Evolutionary conservation across 352 stramenopile genomes (phyloP).

Genomic region (Pythium brassicae): DNA sequence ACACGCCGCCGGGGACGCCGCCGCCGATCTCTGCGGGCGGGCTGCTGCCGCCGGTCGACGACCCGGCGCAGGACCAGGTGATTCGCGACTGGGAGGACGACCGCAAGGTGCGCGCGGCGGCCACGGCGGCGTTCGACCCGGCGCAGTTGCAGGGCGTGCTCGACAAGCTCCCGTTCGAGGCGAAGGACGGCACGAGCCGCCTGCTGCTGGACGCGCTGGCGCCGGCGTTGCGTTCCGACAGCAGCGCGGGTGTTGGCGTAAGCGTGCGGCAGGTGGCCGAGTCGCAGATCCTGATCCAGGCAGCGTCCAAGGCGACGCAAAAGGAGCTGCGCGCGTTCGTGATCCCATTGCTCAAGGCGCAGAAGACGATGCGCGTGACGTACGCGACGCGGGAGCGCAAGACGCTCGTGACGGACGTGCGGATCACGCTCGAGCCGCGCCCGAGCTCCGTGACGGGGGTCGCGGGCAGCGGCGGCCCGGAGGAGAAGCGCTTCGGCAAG

Average conservation of each 20-base stretch:
- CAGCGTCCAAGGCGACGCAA: slow-evolving; percentile 44
- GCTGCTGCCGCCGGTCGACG: slow-evolving; percentile 34
- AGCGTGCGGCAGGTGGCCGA: slow-evolving; percentile 39
- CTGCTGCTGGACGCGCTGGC: slow-evolving; percentile 54
- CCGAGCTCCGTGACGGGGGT: slow-evolving; percentile 48
- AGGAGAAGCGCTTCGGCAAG: slow-evolving; percentile 60
- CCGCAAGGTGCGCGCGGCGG: slow-evolving; percentile 42
- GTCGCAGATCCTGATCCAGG: slow-evolving; percentile 67
- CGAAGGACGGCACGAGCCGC: slow-evolving; percentile 55
- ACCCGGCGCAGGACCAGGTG: slow-evolving; percentile 55
- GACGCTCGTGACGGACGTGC: slow-evolving; percentile 73
- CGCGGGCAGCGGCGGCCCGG: slow-evolving; percentile 16
- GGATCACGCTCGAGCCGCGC: slow-evolving; percentile 75
- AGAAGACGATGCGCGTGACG: slow-evolving; percentile 59
- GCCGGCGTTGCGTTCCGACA: too few relatives aligned
- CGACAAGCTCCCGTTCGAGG: slow-evolving; percentile 61
- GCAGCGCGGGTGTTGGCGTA: too few relatives aligned
- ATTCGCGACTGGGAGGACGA: slow-evolving; percentile 68
- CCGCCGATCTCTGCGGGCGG: slow-evolving; percentile 58
- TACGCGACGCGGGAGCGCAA: slow-evolving; percentile 68
- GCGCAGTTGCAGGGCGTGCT: slow-evolving; percentile 43
- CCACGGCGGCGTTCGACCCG: slow-evolving; percentile 40
- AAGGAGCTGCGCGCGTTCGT: slow-evolving; percentile 58
- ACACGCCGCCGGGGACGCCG: slow-evolving; percentile 72
- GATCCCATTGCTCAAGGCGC: slow-evolving; percentile 66